Base-by-base conservation (phyloP, 345 rosid species). In the Hirschfeldia incana region DNA sequence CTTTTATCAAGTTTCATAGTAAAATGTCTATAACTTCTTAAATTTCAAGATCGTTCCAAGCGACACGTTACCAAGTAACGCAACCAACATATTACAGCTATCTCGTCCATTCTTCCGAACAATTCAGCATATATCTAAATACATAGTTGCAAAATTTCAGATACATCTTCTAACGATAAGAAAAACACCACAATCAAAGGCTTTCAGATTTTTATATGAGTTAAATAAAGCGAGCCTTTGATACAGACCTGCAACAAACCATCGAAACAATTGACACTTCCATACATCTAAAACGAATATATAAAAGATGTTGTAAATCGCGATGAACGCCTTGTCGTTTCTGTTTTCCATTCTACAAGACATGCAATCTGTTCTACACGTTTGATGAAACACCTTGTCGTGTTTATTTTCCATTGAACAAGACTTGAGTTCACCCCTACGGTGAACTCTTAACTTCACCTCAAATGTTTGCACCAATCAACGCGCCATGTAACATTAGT, bases 51-150 rank as follows among this genome's bases (percentile, higher is more conserved):
- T 39, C 46, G 46, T 39, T 9, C 12, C 46, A 39, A 8, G 69
- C 46, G 33, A 46, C 21, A 37, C 11, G 44, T 37, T 10, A 37
- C 17, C 30, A 46, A 44, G 17, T 15, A 73, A 16, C 51, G 21
- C 8, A 63, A 13, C 64, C 46, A 39, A 53, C 16, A 74, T 15
- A 64, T 58, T 67, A 36, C 76, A 60, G 27, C 42, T 36, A 36
- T 5, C 42, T 42, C 13, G 62, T 42, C 46, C 10, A 29, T 29
- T 58, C 21, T 59, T 28, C 15, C 39, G 58, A 76, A 58, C 59
- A 39, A 9, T 4, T 10, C 17, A 16, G 26, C 58, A 37, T 66
- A 2, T 26, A 13, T 2, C 15, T 36, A n/a, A 1, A 27, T 34
- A 51, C 1, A 15, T 27, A 37, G 72, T 26, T 34, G 29, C 72